Conservation (phyloP, 345 rosid genomes). For the Lepidium aucheri region DNA sequence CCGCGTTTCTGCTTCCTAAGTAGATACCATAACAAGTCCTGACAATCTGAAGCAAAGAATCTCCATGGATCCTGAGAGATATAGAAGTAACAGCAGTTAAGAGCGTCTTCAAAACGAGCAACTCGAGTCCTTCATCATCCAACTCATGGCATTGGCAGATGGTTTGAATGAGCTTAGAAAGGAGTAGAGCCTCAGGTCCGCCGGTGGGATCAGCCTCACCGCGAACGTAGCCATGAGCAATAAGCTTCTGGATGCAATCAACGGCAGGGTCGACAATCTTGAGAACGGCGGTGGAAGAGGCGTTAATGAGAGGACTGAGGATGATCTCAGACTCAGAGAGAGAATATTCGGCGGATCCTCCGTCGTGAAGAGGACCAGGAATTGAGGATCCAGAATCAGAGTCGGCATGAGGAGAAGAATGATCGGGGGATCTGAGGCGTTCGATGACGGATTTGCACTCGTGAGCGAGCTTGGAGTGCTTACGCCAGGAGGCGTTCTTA, state of each 20-base stretch:
- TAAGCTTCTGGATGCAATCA: slow-evolving; percentile 84
- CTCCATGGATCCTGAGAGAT: slow-evolving; percentile 84
- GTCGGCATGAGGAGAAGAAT: slow-evolving; percentile 27
- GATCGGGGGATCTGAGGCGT: slow-evolving; percentile 42
- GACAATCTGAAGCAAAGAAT: slow-evolving; percentile 77
- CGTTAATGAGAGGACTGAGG: slow-evolving; percentile 78
- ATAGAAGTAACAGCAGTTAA: slow-evolving; percentile 84
- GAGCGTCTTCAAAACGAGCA: slow-evolving; percentile 67
- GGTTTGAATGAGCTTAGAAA: slow-evolving; percentile 62
- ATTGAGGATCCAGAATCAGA: slow-evolving; percentile 57
- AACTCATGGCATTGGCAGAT: slow-evolving; percentile 81
- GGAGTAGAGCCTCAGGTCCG: slow-evolving; percentile 55
- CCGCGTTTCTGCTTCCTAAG: slow-evolving; percentile 80
- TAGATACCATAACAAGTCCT: slow-evolving; percentile 94
- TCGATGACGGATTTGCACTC: slow-evolving; percentile 89
- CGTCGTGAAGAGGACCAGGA: slow-evolving; percentile 87
- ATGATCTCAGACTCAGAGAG: slow-evolving; percentile 78
- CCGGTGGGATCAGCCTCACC: slow-evolving; percentile 94
- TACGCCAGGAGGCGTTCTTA: slow-evolving; percentile 95
- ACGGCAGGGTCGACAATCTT: slow-evolving; percentile 94
- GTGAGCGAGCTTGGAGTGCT: slow-evolving; percentile 90
- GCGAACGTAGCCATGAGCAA: slow-evolving; percentile 89
- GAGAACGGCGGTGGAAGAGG: slow-evolving; percentile 52
- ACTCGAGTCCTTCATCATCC: slow-evolving; percentile 75
- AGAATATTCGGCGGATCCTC: slow-evolving; percentile 56